Evolutionary conservation across 2,329 filamentous ascomycete species (phyloP).

Genomic region (Fonsecaea pedrosoi): DNA sequence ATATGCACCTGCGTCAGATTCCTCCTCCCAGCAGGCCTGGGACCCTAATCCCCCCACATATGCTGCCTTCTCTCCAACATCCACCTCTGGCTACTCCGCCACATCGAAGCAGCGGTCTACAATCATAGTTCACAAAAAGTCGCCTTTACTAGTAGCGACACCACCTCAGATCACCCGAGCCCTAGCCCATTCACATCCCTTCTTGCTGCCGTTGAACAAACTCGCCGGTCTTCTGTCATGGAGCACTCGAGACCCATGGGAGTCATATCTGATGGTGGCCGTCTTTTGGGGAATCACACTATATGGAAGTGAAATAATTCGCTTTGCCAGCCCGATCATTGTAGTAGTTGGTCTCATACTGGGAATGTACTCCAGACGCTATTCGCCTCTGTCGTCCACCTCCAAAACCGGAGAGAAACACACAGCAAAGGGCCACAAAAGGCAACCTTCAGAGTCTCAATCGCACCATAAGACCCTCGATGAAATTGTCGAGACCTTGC

Average conservation of each 20-base stretch:
- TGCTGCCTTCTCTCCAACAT: constrained; percentile 87
- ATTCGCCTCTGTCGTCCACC: constrained; percentile 87
- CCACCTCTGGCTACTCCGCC: constrained; percentile 71
- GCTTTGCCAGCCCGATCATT: constrained; percentile 81
- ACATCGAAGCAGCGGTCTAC: constrained; percentile 81
- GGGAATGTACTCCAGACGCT: constrained; percentile 90
- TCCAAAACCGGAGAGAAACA: constrained; percentile 73
- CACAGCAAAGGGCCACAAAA: constrained; percentile 51
- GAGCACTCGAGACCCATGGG: constrained; percentile 93
- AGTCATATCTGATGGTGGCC: constrained; percentile 88
- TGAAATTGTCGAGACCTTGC: constrained; percentile 93
- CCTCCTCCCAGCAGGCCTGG: constrained; percentile 44
- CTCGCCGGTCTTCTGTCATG: constrained; percentile 86
- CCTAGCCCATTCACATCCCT: constrained; percentile 93
- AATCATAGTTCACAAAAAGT: constrained; percentile 96
- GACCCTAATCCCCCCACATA: constrained; percentile 72
- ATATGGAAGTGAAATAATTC: constrained; percentile 83
- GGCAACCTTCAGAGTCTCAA: constrained; percentile 62
- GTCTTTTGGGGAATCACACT: constrained; percentile 84
- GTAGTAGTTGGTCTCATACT: constrained; percentile 79
- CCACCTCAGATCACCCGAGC: constrained; percentile 94
- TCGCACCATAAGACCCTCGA: constrained; percentile 90
- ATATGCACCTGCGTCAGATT: constrained; percentile 48
- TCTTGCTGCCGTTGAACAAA: constrained; percentile 86
- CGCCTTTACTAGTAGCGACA: constrained; percentile 87